phyloP scores from a whole-genome alignment of 352 stramenopile species.

The Pythium volutum region DNA sequence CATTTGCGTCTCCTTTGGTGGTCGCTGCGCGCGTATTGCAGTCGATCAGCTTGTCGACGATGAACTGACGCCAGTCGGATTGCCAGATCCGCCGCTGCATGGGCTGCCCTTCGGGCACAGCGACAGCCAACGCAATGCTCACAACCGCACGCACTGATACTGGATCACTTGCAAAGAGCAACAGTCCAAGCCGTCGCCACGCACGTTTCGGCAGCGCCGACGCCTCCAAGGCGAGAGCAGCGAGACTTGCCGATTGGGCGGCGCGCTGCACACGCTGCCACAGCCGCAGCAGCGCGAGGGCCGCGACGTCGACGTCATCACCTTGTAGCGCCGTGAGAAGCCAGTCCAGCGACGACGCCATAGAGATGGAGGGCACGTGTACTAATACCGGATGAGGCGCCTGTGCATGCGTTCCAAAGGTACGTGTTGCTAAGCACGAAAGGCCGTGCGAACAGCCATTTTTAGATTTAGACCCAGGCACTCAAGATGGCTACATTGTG shows the following conservation, averaged over 20 bases:
- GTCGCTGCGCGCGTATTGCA: conserved; percentile 4
- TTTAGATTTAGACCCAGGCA: too few species aligned
- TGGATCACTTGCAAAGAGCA: conserved; percentile 20
- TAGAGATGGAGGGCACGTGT: neutral
- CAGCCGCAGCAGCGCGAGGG: conserved; percentile 15
- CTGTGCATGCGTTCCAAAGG: neutral
- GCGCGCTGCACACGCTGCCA: conserved; percentile 6
- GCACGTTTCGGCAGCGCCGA: neutral
- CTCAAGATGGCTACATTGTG: too few species aligned
- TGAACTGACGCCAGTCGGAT: conserved; percentile 21
- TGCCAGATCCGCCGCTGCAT: conserved; percentile 21
- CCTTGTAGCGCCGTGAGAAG: conserved; percentile 1
- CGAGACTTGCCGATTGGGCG: neutral
- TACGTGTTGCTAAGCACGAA: neutral
- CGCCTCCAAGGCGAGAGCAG: neutral
- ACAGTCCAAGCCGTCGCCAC: conserved; percentile 24
- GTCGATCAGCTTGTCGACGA: conserved; percentile 25
- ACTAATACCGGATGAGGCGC: neutral
- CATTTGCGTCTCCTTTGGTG: neutral
- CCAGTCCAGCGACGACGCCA: conserved; percentile 6
- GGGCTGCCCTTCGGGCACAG: neutral
- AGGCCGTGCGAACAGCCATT: too few species aligned
- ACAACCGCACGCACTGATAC: conserved; percentile 12
- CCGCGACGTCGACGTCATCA: conserved; percentile 12
- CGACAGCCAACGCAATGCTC: conserved; percentile 2